Evolutionary conservation across 208 protist species (phyloP).

Genomic region (Angomonas desouzai): DNA sequence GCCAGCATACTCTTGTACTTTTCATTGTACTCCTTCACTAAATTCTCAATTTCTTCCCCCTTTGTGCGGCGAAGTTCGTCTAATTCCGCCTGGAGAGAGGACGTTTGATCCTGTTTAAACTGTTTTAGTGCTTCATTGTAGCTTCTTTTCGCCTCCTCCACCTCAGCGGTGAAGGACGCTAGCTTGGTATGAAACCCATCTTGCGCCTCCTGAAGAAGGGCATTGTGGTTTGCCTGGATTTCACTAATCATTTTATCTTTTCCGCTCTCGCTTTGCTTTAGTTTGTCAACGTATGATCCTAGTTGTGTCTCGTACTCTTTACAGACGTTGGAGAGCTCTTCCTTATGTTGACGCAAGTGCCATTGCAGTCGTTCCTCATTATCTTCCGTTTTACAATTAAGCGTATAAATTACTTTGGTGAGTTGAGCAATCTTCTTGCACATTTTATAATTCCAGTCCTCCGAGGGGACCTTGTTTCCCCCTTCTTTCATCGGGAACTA

Average conservation of each 20-base stretch:
- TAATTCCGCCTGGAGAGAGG: slow-evolving; percentile 31
- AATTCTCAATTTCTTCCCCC: slow-evolving; percentile 57
- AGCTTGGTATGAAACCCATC: slow-evolving; percentile 38
- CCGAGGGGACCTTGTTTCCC: slow-evolving; percentile 17
- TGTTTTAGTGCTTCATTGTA: slow-evolving; percentile 45
- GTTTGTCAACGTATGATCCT: slow-evolving; percentile 24
- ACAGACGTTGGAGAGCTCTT: slow-evolving; percentile 79
- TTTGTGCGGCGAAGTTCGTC: slow-evolving; percentile 37
- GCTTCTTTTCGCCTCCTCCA: slow-evolving; percentile 32
- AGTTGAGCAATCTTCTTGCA: slow-evolving; percentile 97
- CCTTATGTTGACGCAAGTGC: slow-evolving; percentile 64
- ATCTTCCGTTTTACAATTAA: slow-evolving; percentile 95
- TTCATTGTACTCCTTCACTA: slow-evolving; percentile 92
- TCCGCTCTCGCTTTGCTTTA: slow-evolving; percentile 25
- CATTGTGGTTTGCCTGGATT: slow-evolving; percentile 23
- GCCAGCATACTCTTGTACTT: slow-evolving; percentile 91
- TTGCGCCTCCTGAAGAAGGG: slow-evolving; percentile 34
- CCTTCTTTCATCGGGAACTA: not conserved
- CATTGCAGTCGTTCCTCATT: slow-evolving; percentile 78
- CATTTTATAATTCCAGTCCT: slow-evolving; percentile 92
- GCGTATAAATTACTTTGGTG: slow-evolving; percentile 96
- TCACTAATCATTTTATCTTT: slow-evolving; percentile 20
- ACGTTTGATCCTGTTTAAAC: slow-evolving; percentile 19
- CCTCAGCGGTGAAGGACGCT: slow-evolving; percentile 28
- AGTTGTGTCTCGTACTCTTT: slow-evolving; percentile 64